Percentiles rank a stretch among this genome's conserved stretches.
phyloP scores from a whole-genome alignment of 2,329 filamentous ascomycete genomes.

The Claviceps pazoutovae region DNA sequence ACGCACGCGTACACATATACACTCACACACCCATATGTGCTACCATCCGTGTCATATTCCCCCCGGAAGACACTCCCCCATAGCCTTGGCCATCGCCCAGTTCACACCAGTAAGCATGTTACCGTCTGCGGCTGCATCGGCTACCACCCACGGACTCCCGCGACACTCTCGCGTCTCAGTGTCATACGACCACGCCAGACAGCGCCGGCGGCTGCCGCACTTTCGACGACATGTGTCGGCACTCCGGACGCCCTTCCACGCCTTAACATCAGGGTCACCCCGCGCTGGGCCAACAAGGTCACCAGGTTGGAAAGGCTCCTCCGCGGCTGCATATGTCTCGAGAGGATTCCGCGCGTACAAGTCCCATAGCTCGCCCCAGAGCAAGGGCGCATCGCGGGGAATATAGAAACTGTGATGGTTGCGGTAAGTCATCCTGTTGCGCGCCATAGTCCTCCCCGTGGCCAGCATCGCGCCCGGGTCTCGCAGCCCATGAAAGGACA shows the following conservation, averaged over 20 bases:
- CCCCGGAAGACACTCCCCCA: constrained; percentile 6
- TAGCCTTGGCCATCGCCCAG: constrained; percentile 15
- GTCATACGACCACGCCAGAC: constrained; percentile 40
- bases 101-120: constrained; percentile 18
- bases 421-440: constrained; percentile 8
- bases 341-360: constrained; percentile 30
- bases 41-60: background rate
- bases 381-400: constrained; percentile 21
- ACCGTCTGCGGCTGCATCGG: constrained; percentile 19
- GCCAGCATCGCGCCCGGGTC: constrained; percentile 30
- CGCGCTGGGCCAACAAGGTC: constrained; percentile 40
- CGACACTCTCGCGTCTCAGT: constrained; percentile 25
- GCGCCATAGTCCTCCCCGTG: constrained; percentile 27
- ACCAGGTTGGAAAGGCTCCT: constrained; percentile 17
- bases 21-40: background rate
- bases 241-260: constrained; percentile 21
- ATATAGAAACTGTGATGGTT: background rate
- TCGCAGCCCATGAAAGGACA: constrained; percentile 39
- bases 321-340: constrained; percentile 17
- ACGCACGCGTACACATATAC: background rate
- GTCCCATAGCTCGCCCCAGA: constrained; percentile 37
- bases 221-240: constrained; percentile 29
- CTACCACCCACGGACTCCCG: constrained; percentile 34
- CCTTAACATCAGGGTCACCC: constrained; percentile 19
- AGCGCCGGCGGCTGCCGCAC: constrained; percentile 25